phyloP scores from a whole-genome alignment of 2,329 filamentous ascomycete species.

The Delphinella strobiligena region DNA sequence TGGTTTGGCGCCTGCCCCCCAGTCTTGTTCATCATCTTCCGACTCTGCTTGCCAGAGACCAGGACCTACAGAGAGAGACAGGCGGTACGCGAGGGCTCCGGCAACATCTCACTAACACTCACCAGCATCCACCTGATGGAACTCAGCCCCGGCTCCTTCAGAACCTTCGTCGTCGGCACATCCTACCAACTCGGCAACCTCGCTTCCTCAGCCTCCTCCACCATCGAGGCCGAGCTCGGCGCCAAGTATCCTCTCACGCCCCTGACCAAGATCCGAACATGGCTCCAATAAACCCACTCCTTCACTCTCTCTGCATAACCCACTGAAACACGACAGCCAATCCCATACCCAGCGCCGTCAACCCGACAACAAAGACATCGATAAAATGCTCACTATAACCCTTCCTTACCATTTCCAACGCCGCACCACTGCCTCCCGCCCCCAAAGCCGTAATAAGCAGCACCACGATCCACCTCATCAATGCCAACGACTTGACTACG shows the following conservation, averaged over 20 bases:
- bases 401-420: too few species aligned
- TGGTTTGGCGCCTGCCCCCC: conserved; percentile 81
- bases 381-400: too few species aligned
- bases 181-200: conserved; percentile 29
- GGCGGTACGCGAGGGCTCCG: conserved; percentile 44
- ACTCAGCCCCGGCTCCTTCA: conserved; percentile 21
- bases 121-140: conserved; percentile 30
- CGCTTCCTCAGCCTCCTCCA: conserved; percentile 9
- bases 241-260: conserved; percentile 16
- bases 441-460: too few species aligned
- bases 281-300: too few species aligned
- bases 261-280: not conserved
- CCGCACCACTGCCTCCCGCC: too few species aligned
- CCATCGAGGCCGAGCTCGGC: conserved; percentile 15
- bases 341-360: too few species aligned
- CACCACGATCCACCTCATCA: too few species aligned
- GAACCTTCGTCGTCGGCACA: conserved; percentile 23
- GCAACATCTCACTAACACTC: conserved; percentile 53
- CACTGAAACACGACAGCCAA: too few species aligned
- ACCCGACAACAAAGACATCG: too few species aligned
- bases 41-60: conserved; percentile 66
- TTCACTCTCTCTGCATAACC: too few species aligned
- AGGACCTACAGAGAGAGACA: conserved; percentile 54
- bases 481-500: too few species aligned
- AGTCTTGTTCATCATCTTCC: conserved; percentile 63